These are phyloP conservation scores for Entoloma clypeatum DNA, from an alignment of 1,284 basidiomycete genomes.

Conservation along the genomic window DNA sequence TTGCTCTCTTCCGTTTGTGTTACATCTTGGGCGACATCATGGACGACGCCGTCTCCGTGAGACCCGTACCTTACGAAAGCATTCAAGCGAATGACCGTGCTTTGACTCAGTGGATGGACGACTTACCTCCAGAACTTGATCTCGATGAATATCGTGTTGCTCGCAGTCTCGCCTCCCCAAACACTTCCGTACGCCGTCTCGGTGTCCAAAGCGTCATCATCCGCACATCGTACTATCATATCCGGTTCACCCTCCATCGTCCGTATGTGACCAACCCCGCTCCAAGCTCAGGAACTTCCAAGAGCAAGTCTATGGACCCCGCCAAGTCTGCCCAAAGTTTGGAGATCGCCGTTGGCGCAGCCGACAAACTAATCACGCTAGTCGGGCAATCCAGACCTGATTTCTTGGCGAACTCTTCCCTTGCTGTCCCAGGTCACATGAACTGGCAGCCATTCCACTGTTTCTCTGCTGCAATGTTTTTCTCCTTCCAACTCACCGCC, in stretches of 20 bases:
- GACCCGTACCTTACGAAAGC: constrained; percentile 66
- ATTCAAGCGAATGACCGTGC: constrained; percentile 68
- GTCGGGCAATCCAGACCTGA: constrained; percentile 67
- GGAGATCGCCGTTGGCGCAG: constrained; percentile 68
- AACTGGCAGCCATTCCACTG: constrained; percentile 78
- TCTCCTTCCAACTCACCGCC: constrained; percentile 76
- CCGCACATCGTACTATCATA: constrained; percentile 70
- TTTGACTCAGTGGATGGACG: constrained; percentile 68
- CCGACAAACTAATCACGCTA: constrained; percentile 72
- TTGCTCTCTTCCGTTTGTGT: constrained; percentile 71
- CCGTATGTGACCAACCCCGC: constrained; percentile 57
- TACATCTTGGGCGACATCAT: constrained; percentile 76
- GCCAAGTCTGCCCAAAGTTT: constrained; percentile 54
- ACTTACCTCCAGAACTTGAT: constrained; percentile 65
- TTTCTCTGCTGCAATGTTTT: constrained; percentile 83
- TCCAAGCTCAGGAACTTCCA: constrained; percentile 28
- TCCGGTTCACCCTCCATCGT: constrained; percentile 76
- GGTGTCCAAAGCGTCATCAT: constrained; percentile 77
- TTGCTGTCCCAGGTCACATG: constrained; percentile 75
- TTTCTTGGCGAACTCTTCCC: constrained; percentile 60
- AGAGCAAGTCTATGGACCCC: constrained; percentile 30
- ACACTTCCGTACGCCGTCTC: constrained; percentile 51
- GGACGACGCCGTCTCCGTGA: constrained; percentile 75
- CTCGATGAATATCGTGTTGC: constrained; percentile 71
- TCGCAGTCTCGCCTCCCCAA: constrained; percentile 58